These are phyloP conservation scores for Symmetrospora coprosmae DNA, from an alignment of 768 basidiomycete genomes.

Conservation along the genomic window DNA sequence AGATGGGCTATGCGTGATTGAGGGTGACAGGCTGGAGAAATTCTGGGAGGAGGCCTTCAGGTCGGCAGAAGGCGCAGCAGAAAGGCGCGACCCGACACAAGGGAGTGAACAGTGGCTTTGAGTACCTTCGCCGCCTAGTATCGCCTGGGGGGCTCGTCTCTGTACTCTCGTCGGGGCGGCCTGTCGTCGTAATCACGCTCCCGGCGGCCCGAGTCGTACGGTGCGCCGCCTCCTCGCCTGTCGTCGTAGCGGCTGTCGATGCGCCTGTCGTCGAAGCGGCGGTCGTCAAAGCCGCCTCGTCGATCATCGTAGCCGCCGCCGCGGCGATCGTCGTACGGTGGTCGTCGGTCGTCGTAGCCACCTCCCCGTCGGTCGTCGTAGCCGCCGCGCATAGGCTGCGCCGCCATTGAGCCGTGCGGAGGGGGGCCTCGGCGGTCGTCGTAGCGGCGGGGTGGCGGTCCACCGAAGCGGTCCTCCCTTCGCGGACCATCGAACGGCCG, in stretches of 20 bases:
- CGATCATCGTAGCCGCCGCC: constrained; percentile 31
- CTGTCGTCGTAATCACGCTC: neutral
- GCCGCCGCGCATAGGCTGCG: neutral
- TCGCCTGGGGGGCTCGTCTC: constrained; percentile 7
- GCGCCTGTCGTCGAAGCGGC: constrained; percentile 19
- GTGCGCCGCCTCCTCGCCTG: constrained; percentile 6
- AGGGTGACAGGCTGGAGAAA: too few species aligned
- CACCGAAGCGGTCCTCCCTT: too few species aligned
- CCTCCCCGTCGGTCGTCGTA: constrained; percentile 26
- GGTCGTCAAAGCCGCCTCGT: constrained; percentile 31
- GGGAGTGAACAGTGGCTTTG: too few species aligned
- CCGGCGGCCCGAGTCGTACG: neutral
- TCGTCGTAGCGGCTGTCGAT: neutral
- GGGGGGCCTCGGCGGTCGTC: constrained; percentile 86
- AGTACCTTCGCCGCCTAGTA: neutral
- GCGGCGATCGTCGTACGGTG: constrained; percentile 9
- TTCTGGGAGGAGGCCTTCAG: too few species aligned
- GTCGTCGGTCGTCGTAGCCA: constrained; percentile 3
- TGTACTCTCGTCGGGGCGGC: neutral
- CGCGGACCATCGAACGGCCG: too few species aligned
- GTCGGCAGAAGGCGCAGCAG: too few species aligned
- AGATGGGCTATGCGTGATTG: too few species aligned
- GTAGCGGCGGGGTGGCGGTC: too few species aligned
- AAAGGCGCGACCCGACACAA: too few species aligned
- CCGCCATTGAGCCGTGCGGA: constrained; percentile 39